Conservation (phyloP, 192 early-diverging fungal species). For the Lobulomyces angularis region DNA sequence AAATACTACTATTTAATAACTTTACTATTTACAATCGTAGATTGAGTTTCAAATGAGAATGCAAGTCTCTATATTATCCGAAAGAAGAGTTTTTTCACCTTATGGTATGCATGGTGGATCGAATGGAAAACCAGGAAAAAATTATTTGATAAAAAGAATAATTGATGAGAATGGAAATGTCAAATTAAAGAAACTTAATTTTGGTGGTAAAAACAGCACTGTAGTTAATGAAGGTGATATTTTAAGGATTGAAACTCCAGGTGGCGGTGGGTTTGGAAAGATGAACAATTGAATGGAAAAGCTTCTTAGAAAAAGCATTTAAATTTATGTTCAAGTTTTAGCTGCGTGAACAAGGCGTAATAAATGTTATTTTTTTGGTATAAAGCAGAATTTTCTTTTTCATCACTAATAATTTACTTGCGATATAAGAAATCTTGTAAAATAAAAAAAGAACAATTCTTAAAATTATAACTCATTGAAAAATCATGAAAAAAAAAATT, state of each 20-base stretch:
- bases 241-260: conserved; percentile 76
- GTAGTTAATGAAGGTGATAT: conserved; percentile 65
- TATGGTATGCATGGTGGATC: conserved; percentile 78
- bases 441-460: no score
- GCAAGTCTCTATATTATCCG: conserved; percentile 79
- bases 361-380: no score
- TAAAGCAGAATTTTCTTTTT: no score
- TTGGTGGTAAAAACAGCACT: conserved; percentile 83
- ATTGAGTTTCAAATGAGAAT: conserved; percentile 82
- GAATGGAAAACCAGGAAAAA: conserved; percentile 56
- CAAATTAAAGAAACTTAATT: conserved; percentile 46
- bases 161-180: conserved; percentile 8
- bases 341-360: no score
- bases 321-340: no score
- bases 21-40: conserved; percentile 1
- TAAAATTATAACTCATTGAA: no score
- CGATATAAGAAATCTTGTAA: no score
- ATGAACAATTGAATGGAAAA: no score
- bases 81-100: conserved; percentile 78
- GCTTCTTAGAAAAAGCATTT: no score
- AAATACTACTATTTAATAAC: conserved; percentile 1
- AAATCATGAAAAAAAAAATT: no score
- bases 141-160: conserved; percentile 61
- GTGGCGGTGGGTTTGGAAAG: conserved; percentile 90
- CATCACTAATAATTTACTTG: no score